Conservation (phyloP, 169 alveolate genomes). For the Nephromyces sp. region DNA sequence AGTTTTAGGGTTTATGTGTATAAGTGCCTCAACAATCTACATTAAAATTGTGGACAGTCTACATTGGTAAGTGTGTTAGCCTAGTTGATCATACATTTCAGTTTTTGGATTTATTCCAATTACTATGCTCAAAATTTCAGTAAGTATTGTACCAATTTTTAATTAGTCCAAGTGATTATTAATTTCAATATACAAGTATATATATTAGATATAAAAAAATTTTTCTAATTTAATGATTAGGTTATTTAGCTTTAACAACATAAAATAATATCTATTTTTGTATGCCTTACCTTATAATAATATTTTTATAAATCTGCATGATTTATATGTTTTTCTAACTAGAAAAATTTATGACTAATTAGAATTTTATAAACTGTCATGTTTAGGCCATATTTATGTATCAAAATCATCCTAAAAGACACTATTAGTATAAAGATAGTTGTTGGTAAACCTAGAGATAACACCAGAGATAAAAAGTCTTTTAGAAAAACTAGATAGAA, state of each 20-base stretch:
- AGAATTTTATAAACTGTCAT: slow-evolving; percentile 11
- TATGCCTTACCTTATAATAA: background rate
- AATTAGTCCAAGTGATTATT: too few species aligned
- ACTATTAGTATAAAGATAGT: slow-evolving; percentile 16
- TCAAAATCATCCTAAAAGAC: slow-evolving; percentile 8
- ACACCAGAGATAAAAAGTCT: slow-evolving; percentile 16
- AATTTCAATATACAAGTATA: too few species aligned
- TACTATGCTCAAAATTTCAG: too few species aligned
- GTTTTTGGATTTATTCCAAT: too few species aligned
- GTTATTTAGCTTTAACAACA: background rate
- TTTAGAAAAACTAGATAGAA: slow-evolving; percentile 31
- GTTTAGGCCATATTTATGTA: slow-evolving; percentile 8
- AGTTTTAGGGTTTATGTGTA: too few species aligned
- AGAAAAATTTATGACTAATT: slow-evolving; percentile 14
- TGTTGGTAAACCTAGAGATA: slow-evolving; percentile 23
- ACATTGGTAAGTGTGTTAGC: too few species aligned
- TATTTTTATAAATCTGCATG: background rate
- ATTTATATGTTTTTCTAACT: background rate
- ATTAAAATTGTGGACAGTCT: too few species aligned
- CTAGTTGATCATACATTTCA: too few species aligned
- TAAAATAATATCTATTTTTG: background rate
- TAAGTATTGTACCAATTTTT: too few species aligned
- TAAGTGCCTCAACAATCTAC: too few species aligned
- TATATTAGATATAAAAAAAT: too few species aligned
- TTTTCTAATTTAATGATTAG: background rate